A percentile compares a stretch with the other conserved stretches of the same genome.
phyloP scores from a whole-genome alignment of 2,329 filamentous ascomycete genomes.

The Phialemoniopsis sp. region DNA sequence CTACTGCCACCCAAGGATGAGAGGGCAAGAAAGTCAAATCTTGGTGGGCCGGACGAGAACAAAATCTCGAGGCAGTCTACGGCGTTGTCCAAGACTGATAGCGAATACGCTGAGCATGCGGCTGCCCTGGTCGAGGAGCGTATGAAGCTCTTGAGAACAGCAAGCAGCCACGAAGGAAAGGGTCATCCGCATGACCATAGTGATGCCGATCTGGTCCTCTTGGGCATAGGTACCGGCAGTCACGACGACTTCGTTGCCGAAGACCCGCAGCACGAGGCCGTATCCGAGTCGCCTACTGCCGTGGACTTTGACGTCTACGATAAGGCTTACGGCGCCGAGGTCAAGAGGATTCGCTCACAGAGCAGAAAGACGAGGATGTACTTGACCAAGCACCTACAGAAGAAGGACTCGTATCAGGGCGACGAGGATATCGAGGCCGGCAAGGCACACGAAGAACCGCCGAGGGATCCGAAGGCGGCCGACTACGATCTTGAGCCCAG shows the following conservation, averaged over 20 bases:
- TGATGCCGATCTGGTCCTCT: constrained; percentile 59
- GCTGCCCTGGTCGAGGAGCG: constrained; percentile 43
- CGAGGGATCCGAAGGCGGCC: neutral
- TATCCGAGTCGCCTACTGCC: constrained; percentile 81
- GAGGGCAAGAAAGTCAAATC: neutral
- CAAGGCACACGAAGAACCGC: too few species aligned
- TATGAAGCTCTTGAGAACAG: constrained; percentile 31
- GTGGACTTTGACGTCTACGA: constrained; percentile 89
- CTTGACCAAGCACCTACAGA: constrained; percentile 42
- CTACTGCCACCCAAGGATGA: constrained; percentile 50
- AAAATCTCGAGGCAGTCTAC: constrained; percentile 3
- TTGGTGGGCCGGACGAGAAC: neutral
- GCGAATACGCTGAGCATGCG: constrained; percentile 33
- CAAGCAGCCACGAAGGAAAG: constrained; percentile 29
- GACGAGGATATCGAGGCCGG: constrained; percentile 24
- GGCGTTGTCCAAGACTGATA: constrained; percentile 2
- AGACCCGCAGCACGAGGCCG: constrained; percentile 40
- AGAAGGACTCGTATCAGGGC: constrained; percentile 32
- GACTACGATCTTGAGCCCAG: too few species aligned
- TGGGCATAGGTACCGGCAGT: constrained; percentile 71
- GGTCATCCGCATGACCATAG: constrained; percentile 61
- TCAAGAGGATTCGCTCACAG: constrained; percentile 60
- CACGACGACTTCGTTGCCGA: constrained; percentile 38
- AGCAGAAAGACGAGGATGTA: constrained; percentile 37
- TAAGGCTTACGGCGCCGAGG: constrained; percentile 78